These are phyloP conservation scores for Fusarium gaditjirri DNA, from an alignment of 2,329 filamentous ascomycete species.

Conservation along the genomic window DNA sequence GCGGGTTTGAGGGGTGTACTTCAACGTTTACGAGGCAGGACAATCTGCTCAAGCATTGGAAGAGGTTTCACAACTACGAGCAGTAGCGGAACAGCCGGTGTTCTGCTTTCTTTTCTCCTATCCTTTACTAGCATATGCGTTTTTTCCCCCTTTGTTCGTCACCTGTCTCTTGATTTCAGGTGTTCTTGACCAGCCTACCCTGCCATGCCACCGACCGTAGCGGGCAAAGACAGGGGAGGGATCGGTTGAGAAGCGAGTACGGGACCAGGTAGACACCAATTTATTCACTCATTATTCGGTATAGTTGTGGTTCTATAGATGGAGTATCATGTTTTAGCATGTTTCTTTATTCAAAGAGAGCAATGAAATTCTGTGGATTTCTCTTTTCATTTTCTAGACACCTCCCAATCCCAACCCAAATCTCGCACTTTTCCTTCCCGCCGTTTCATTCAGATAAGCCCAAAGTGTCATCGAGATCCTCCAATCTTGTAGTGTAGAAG, in stretches of 20 bases:
- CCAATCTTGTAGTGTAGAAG: background rate
- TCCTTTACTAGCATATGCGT: background rate
- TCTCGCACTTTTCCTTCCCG: conserved; percentile 25
- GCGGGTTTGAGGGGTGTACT: conserved; percentile 6
- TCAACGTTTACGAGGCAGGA: conserved; percentile 32
- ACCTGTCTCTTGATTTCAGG: conserved; percentile 18
- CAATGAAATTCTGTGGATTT: conserved; percentile 29
- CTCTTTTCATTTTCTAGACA: conserved; percentile 5
- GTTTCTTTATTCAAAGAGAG: conserved; percentile 12
- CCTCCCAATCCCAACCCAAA: background rate
- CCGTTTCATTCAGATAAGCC: conserved; percentile 20
- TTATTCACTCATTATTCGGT: background rate
- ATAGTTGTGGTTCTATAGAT: background rate
- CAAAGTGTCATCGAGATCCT: conserved; percentile 12
- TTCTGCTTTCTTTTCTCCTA: background rate
- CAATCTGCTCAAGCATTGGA: conserved; percentile 36
- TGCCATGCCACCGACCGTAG: background rate
- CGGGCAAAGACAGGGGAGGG: background rate
- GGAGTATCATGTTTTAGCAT: conserved; percentile 21
- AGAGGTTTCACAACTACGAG: conserved; percentile 11
- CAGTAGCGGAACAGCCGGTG: background rate
- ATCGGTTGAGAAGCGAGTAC: conserved; percentile 8
- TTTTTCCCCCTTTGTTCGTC: background rate
- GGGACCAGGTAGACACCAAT: background rate
- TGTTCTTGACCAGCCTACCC: conserved; percentile 19